Evolutionary conservation across 768 basidiomycete genomes (phyloP).

Genomic region (Termitomyces sp.): DNA sequence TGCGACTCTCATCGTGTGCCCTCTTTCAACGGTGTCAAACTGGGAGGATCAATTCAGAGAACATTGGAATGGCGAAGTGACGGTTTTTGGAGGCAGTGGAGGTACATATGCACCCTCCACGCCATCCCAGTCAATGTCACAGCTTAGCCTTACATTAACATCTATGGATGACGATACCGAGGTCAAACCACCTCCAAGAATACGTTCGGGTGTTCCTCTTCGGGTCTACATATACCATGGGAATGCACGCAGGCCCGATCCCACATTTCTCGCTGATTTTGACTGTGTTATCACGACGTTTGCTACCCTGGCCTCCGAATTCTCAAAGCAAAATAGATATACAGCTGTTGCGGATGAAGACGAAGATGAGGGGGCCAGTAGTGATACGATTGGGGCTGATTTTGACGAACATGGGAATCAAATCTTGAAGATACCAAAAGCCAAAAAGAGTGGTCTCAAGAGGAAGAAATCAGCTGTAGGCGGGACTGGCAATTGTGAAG

Average conservation of each 20-base stretch:
- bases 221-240: slow-evolving; percentile 97
- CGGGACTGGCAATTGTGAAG: slow-evolving; percentile 35
- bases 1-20: slow-evolving; percentile 95
- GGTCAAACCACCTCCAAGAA: slow-evolving; percentile 29
- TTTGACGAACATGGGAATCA: slow-evolving; percentile 67
- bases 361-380: slow-evolving; percentile 65
- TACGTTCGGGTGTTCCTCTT: slow-evolving; percentile 50
- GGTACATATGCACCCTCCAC: slow-evolving; percentile 33
- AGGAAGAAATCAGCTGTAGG: slow-evolving; percentile 50
- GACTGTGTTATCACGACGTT: slow-evolving; percentile 98
- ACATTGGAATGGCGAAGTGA: slow-evolving; percentile 90
- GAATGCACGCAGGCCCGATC: slow-evolving; percentile 79
- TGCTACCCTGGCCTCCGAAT: slow-evolving; percentile 93
- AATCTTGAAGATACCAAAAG: slow-evolving; percentile 53
- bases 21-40: slow-evolving; percentile 93
- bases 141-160: slow-evolving; percentile 31
- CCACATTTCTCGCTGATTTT: slow-evolving; percentile 86
- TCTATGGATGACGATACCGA: slow-evolving; percentile 27
- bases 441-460: slow-evolving; percentile 67
- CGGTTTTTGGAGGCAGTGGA: slow-evolving; percentile 76
- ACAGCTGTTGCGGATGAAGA: slow-evolving; percentile 67
- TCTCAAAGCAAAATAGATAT: slow-evolving; percentile 80
- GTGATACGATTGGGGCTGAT: slow-evolving; percentile 60
- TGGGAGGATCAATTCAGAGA: slow-evolving; percentile 99
- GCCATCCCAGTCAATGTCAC: slow-evolving; percentile 30